A percentile compares a stretch with the other conserved stretches of the same genome.
phyloP scores from a whole-genome alignment of 192 early-diverging fungal species.

The Gonapodya prolifera region DNA sequence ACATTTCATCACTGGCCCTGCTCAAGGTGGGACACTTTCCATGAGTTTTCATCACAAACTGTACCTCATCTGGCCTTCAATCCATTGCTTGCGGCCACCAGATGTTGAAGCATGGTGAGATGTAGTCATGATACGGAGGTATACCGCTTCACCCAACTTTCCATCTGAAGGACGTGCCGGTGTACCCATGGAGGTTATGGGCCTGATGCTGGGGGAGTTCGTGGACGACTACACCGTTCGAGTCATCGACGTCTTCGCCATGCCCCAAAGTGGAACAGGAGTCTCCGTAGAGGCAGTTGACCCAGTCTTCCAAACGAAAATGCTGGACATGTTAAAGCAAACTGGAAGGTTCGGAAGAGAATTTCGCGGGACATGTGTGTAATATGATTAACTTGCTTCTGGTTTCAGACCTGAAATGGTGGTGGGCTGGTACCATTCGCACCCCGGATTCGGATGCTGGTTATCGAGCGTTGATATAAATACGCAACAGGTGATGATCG shows the following conservation, averaged over 20 bases:
- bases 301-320: conserved; percentile 97
- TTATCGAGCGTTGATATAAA: conserved; percentile 97
- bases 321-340: conserved; percentile 99
- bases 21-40: conserved; percentile 55
- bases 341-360: conserved; percentile 63
- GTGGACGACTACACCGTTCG: conserved; percentile 99
- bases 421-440: conserved; percentile 99
- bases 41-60: neutral
- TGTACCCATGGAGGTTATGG: conserved; percentile 99
- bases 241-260: conserved; percentile 99
- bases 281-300: conserved; percentile 99
- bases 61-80: neutral
- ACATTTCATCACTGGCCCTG: conserved; percentile 96
- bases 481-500: conserved; percentile 76
- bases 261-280: conserved; percentile 98
- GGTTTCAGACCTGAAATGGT: conserved; percentile 94
- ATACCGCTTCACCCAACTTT: neutral
- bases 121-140: conserved; percentile 9
- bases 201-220: conserved; percentile 98
- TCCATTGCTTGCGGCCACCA: conserved; percentile 13
- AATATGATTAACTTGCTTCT: too few species aligned
- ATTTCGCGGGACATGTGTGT: too few species aligned
- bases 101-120: conserved; percentile 79
- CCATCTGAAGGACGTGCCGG: conserved; percentile 68
- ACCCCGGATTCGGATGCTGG: conserved; percentile 99